phyloP scores from a whole-genome alignment of 352 stramenopile species.

The Stephanocyclus meneghinianus region DNA sequence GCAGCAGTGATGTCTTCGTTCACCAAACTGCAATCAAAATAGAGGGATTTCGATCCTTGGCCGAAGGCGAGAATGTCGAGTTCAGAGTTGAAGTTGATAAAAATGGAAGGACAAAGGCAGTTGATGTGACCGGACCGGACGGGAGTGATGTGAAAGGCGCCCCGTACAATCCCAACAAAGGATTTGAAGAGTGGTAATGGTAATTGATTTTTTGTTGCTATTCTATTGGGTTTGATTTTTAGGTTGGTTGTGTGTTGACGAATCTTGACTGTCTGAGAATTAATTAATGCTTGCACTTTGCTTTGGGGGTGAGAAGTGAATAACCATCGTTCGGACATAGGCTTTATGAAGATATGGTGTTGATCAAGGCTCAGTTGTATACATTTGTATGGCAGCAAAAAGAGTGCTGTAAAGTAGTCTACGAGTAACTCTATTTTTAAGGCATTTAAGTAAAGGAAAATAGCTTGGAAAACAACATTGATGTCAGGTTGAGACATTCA shows the following conservation, averaged over 20 bases:
- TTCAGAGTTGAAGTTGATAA: conserved; percentile 63
- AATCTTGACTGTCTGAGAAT: background rate
- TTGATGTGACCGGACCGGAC: conserved; percentile 77
- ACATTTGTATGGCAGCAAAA: conserved; percentile 3
- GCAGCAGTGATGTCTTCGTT: conserved; percentile 68
- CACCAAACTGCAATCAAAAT: conserved; percentile 73
- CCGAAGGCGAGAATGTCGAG: conserved; percentile 78
- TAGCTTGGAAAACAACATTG: too few species aligned
- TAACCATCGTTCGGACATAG: background rate
- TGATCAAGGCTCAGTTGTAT: conserved; percentile 15
- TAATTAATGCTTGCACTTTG: background rate
- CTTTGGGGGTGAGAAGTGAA: conserved; percentile 4
- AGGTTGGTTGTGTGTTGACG: background rate
- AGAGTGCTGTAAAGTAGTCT: background rate
- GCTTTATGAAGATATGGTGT: background rate
- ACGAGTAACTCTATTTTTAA: too few species aligned
- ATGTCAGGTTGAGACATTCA: too few species aligned
- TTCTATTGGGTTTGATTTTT: background rate
- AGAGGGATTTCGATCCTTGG: conserved; percentile 71
- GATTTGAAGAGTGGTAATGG: conserved; percentile 52
- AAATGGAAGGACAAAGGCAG: conserved; percentile 66
- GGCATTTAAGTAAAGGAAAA: too few species aligned
- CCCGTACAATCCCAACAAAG: conserved; percentile 40
- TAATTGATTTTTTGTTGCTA: conserved; percentile 15
- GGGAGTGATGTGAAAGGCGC: conserved; percentile 68